These are phyloP conservation scores for Fusarium pseudograminearum DNA, from an alignment of 2,329 filamentous ascomycete genomes.

Conservation along the genomic window DNA sequence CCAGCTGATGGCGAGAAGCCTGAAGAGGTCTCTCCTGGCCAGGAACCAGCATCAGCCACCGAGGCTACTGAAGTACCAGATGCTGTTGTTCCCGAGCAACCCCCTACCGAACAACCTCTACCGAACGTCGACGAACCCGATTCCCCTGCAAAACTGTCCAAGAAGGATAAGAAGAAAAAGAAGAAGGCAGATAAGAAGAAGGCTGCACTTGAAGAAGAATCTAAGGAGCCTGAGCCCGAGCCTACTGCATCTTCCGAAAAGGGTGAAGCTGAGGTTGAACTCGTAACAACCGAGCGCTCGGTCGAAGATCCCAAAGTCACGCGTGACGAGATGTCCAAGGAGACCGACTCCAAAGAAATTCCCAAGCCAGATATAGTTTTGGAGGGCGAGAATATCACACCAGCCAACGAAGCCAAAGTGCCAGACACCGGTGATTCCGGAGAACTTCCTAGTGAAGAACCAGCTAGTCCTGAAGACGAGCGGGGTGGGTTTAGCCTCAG, in stretches of 20 bases:
- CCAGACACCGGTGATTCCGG: conserved; percentile 38
- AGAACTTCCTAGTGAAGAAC: conserved; percentile 42
- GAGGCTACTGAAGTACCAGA: conserved; percentile 27
- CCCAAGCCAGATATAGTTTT: conserved; percentile 4
- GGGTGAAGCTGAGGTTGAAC: conserved; percentile 19
- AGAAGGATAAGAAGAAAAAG: conserved; percentile 53
- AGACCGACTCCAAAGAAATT: conserved; percentile 34
- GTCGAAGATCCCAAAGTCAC: conserved; percentile 21
- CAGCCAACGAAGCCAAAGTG: conserved; percentile 27
- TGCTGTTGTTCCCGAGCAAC: conserved; percentile 23
- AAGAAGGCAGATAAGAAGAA: conserved; percentile 50
- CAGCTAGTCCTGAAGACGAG: conserved; percentile 48
- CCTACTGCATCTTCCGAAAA: conserved; percentile 32
- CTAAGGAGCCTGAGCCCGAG: conserved; percentile 21
- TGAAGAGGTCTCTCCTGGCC: conserved; percentile 36
- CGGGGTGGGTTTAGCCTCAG: conserved; percentile 49
- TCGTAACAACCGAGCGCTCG: conserved; percentile 20
- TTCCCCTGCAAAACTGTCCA: conserved; percentile 46
- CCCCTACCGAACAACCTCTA: conserved; percentile 23
- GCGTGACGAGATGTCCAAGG: conserved; percentile 29
- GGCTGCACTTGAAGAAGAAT: conserved; percentile 42
- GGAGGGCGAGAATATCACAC: conserved; percentile 23
- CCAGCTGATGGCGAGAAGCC: conserved; percentile 44
- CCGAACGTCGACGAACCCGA: conserved; percentile 41
- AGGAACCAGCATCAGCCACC: conserved; percentile 36